These are phyloP conservation scores for Cordyceps tenuipes DNA, from an alignment of 2,329 filamentous ascomycete species.

Conservation along the genomic window DNA sequence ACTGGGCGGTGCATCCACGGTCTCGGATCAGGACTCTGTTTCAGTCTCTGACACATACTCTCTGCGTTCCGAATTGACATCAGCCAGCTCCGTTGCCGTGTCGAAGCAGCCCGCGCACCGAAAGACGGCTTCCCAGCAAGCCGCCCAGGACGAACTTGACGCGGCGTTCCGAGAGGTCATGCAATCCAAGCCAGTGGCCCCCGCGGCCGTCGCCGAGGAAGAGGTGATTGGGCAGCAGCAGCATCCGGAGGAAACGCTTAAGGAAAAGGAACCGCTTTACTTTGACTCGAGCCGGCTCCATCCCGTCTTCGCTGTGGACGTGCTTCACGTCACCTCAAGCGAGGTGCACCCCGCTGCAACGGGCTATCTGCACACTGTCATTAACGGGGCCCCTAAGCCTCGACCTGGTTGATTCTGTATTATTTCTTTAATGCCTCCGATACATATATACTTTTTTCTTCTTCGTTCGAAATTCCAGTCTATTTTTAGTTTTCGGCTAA, in stretches of 20 bases:
- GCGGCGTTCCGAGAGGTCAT: slow-evolving; percentile 3
- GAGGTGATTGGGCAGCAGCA: background rate
- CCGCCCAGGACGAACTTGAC: slow-evolving; percentile 8
- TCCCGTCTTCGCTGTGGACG: slow-evolving; percentile 8
- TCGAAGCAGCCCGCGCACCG: slow-evolving; percentile 1
- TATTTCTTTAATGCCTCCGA: background rate
- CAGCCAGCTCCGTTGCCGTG: slow-evolving; percentile 1
- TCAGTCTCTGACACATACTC: slow-evolving; percentile 7
- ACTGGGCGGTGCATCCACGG: background rate
- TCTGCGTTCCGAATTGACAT: slow-evolving; percentile 6
- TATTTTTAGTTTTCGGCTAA: background rate
- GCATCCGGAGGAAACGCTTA: background rate
- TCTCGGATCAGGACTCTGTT: background rate
- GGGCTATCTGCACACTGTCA: slow-evolving; percentile 6
- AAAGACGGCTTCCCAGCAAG: slow-evolving; percentile 4
- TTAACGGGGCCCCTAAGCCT: slow-evolving; percentile 11
- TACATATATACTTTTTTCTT: background rate
- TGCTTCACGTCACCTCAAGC: slow-evolving; percentile 1
- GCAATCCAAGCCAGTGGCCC: slow-evolving; percentile 5
- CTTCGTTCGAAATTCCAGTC: background rate
- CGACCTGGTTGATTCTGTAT: background rate
- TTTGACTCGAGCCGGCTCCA: slow-evolving; percentile 4
- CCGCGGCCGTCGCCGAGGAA: background rate
- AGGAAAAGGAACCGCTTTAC: background rate
- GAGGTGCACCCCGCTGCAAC: slow-evolving; percentile 7